Conservation (phyloP, 2,329 filamentous ascomycete species). For the Neonectria sp. region DNA sequence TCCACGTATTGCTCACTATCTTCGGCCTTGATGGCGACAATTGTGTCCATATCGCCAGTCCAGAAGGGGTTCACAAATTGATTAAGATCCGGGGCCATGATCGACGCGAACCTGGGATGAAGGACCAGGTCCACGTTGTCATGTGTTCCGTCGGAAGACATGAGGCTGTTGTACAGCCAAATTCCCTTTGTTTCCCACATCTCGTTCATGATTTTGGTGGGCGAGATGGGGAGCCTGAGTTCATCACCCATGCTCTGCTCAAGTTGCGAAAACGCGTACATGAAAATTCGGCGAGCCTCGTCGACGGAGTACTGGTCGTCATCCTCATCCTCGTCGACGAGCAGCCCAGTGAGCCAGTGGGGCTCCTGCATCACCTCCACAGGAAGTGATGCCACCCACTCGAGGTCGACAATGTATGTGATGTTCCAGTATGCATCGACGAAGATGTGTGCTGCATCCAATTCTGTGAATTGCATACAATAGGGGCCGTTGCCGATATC, state of each 20-base stretch:
- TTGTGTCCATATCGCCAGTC: neutral
- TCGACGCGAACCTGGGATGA: neutral
- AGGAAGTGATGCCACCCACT: slow-evolving; percentile 17
- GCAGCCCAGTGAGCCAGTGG: slow-evolving; percentile 15
- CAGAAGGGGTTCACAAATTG: neutral
- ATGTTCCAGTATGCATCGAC: slow-evolving; percentile 22
- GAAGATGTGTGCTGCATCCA: slow-evolving; percentile 16
- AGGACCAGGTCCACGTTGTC: neutral
- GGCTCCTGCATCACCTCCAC: slow-evolving; percentile 23
- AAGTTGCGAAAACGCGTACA: neutral
- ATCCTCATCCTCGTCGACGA: neutral
- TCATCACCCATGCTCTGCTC: neutral
- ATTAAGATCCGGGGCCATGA: neutral
- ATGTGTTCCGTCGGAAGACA: neutral
- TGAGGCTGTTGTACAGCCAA: neutral
- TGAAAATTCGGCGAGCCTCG: neutral
- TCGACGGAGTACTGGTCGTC: neutral
- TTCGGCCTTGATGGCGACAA: neutral
- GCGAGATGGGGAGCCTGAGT: neutral
- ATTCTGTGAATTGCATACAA: slow-evolving; percentile 17
- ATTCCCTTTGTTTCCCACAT: neutral
- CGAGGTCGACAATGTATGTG: slow-evolving; percentile 17
- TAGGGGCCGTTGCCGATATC: slow-evolving; percentile 8
- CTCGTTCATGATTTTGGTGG: neutral
- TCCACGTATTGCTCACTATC: neutral